A percentile compares a stretch with the other conserved stretches of the same genome.
Conservation (phyloP, 371 early-diverging fungal species). For the Nematocida sp. region DNA sequence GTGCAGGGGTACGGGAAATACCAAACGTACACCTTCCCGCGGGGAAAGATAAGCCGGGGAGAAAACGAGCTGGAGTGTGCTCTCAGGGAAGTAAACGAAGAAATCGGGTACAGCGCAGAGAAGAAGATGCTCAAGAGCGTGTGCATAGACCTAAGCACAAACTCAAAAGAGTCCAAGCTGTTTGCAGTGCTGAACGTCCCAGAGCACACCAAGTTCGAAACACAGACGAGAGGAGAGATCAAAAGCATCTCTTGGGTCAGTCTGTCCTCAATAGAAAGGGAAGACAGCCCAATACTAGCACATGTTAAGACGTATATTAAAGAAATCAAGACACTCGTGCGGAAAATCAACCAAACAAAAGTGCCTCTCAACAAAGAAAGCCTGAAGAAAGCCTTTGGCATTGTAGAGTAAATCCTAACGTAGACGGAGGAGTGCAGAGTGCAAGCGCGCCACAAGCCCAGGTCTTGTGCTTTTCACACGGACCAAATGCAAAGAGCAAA, state of each 20-base stretch:
- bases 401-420: too few species aligned
- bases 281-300: background rate
- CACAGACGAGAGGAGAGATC: conserved; percentile 88
- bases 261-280: conserved; percentile 1
- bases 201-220: conserved; percentile 72
- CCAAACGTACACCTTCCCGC: conserved; percentile 88
- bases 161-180: conserved; percentile 73
- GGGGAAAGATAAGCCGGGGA: conserved; percentile 93
- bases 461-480: too few species aligned
- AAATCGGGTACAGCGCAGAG: conserved; percentile 83
- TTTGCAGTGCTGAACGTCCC: conserved; percentile 81
- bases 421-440: too few species aligned
- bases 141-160: conserved; percentile 46
- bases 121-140: conserved; percentile 66
- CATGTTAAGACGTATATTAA: conserved; percentile 36
- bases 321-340: conserved; percentile 26
- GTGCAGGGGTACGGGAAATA: conserved; percentile 80
- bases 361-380: background rate
- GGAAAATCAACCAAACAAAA: conserved; percentile 4
- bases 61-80: conserved; percentile 84
- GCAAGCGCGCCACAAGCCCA: too few species aligned
- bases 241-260: conserved; percentile 61
- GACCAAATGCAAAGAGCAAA: too few species aligned
- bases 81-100: conserved; percentile 83
- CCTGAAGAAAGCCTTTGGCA: conserved; percentile 23